Evolutionary conservation across 305 asterid species (phyloP).

Genomic region (Caryopteris hybrid): DNA sequence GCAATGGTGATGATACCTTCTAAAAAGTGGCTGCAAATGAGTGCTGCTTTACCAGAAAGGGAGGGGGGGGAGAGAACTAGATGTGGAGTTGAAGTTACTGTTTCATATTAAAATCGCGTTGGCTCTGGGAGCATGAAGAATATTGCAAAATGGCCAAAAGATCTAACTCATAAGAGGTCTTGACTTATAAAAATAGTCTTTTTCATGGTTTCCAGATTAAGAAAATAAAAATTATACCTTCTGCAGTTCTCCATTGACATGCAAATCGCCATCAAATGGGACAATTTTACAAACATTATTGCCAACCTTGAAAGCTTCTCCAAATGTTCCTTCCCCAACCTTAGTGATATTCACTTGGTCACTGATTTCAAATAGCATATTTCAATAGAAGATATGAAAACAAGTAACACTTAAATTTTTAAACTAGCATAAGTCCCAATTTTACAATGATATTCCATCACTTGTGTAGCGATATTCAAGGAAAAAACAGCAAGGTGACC

Average conservation of each 20-base stretch:
- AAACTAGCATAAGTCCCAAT: constrained; percentile 5
- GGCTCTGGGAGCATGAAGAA: constrained; percentile 5
- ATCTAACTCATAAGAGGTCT: constrained; percentile 2
- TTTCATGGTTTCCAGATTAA: constrained; percentile 6
- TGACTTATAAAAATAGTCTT: neutral
- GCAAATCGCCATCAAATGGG: constrained; percentile 81
- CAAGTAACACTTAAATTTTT: neutral
- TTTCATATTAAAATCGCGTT: too few species aligned
- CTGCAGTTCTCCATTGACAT: constrained; percentile 83
- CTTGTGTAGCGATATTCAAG: neutral
- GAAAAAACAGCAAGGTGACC: constrained; percentile 5
- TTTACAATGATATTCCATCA: neutral
- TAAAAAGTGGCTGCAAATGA: neutral
- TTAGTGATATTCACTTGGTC: constrained; percentile 49
- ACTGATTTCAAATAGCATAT: constrained; percentile 39
- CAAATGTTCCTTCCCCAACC: constrained; percentile 95
- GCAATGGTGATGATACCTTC: constrained; percentile 9
- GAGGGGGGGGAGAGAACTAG: too few species aligned
- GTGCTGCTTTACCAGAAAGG: neutral
- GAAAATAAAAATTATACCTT: constrained; percentile 45
- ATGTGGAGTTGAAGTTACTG: too few species aligned
- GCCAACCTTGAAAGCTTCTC: constrained; percentile 94
- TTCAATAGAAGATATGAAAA: constrained; percentile 13
- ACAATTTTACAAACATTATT: constrained; percentile 82
- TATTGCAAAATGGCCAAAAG: neutral